Evolutionary conservation across 257 asterid species (phyloP).

Genomic region (Perilla frutescens): DNA sequence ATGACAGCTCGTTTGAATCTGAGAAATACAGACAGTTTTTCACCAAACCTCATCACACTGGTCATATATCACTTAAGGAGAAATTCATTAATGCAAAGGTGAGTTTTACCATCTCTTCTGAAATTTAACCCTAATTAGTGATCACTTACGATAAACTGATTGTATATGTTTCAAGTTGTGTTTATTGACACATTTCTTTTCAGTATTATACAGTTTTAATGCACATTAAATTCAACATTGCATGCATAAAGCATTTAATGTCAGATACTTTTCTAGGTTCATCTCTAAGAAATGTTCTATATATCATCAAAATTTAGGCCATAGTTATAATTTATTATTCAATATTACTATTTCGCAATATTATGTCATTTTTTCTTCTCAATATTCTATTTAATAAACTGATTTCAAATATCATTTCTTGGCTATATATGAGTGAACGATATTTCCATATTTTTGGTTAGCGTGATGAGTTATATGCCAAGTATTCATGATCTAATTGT

Average conservation of each 20-base stretch:
- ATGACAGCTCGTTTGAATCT: conserved; percentile 64
- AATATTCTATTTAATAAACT: not conserved
- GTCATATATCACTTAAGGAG: conserved; percentile 91
- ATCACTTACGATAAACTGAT: no score
- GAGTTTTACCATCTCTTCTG: conserved; percentile 23
- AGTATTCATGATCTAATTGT: conserved; percentile 1
- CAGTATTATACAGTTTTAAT: no score
- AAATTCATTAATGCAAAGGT: conserved; percentile 93
- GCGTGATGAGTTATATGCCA: not conserved
- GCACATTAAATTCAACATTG: not conserved
- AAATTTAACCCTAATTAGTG: not conserved
- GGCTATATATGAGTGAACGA: not conserved
- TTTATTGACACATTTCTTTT: no score
- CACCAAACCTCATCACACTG: conserved; percentile 71
- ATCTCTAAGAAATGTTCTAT: no score
- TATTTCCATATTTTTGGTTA: not conserved
- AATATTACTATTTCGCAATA: no score
- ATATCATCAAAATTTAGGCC: not conserved
- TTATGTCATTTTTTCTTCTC: not conserved
- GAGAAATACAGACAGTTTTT: conserved; percentile 72
- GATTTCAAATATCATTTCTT: not conserved
- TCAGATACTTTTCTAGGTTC: not conserved
- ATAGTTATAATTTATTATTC: no score
- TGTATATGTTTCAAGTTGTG: no score
- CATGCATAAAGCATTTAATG: not conserved